Percentiles rank a stretch among this genome's conserved stretches.
phyloP scores from a whole-genome alignment of 2,329 filamentous ascomycete species.

The Penicillium olsonii region DNA sequence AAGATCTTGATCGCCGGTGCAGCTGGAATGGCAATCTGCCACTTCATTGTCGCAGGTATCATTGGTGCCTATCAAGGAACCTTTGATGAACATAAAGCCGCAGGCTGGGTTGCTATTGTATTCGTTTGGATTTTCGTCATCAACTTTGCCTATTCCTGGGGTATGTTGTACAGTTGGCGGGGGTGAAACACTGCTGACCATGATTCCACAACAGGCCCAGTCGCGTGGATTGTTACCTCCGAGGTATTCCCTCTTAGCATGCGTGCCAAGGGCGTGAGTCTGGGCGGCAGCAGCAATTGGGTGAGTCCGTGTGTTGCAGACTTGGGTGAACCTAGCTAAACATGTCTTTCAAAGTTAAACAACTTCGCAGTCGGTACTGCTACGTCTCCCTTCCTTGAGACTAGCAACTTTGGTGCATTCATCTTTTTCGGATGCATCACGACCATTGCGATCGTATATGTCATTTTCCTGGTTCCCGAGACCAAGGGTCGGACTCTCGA shows the following conservation, averaged over 20 bases:
- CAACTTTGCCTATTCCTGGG: conserved; percentile 74
- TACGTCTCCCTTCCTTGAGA: conserved; percentile 66
- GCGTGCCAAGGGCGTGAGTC: conserved; percentile 57
- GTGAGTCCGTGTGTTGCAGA: conserved; percentile 15
- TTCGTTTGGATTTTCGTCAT: conserved; percentile 70
- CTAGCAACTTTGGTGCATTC: conserved; percentile 69
- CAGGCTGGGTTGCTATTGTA: conserved; percentile 68
- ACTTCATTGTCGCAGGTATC: conserved; percentile 71
- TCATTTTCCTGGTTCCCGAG: conserved; percentile 35
- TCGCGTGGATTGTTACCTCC: conserved; percentile 71
- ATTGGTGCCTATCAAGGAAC: conserved; percentile 63
- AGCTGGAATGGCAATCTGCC: conserved; percentile 69
- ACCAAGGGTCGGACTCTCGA: conserved; percentile 41
- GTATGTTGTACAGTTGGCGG: conserved; percentile 15
- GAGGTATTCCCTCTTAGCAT: conserved; percentile 74
- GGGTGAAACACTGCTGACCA: neutral
- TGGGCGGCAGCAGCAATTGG: conserved; percentile 40
- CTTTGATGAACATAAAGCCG: conserved; percentile 59
- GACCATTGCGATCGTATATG: conserved; percentile 28
- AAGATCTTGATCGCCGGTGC: conserved; percentile 53
- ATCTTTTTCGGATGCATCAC: conserved; percentile 65
- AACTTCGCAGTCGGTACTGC: conserved; percentile 67
- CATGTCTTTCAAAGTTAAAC: conserved; percentile 48
- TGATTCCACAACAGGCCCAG: conserved; percentile 47
- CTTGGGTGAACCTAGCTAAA: conserved; percentile 1